Conservation (phyloP, 2,329 filamentous ascomycete genomes). For the Neonectria ditissima region DNA sequence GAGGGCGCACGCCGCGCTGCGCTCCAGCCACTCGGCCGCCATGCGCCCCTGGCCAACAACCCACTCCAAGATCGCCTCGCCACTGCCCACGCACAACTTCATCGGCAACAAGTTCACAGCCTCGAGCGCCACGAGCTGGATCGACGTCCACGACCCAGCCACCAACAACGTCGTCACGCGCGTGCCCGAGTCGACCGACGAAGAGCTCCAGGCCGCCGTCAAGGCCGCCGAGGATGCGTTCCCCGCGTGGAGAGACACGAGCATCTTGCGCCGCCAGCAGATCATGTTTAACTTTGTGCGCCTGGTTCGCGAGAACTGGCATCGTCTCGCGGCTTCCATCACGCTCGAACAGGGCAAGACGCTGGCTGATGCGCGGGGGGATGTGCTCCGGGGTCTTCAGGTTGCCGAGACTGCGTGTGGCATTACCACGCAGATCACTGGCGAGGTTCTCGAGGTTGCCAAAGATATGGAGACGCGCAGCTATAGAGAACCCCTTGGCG, state of each 20-base stretch:
- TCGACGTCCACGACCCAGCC: conserved; percentile 81
- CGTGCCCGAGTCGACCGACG: conserved; percentile 75
- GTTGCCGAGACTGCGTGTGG: conserved; percentile 80
- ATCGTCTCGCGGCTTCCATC: conserved; percentile 77
- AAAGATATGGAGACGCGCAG: conserved; percentile 83
- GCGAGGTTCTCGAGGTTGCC: conserved; percentile 78
- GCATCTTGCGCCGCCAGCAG: conserved; percentile 74
- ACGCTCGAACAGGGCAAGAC: conserved; percentile 84
- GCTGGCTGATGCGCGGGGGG: conserved; percentile 77
- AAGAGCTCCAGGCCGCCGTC: conserved; percentile 74
- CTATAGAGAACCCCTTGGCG: conserved; percentile 78
- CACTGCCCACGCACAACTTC: conserved; percentile 78
- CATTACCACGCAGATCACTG: conserved; percentile 77
- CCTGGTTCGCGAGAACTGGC: conserved; percentile 79
- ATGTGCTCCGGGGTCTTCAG: conserved; percentile 79
- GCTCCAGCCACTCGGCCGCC: conserved; percentile 25
- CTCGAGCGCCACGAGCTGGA: conserved; percentile 75
- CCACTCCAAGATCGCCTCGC: conserved; percentile 60
- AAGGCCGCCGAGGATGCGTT: conserved; percentile 78
- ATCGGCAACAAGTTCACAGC: conserved; percentile 77
- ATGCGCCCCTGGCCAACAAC: conserved; percentile 27
- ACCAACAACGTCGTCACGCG: conserved; percentile 83
- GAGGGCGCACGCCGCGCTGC: conserved; percentile 20
- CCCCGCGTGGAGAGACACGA: conserved; percentile 73
- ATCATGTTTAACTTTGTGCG: conserved; percentile 82